phyloP scores from a whole-genome alignment of 495 filamentous ascomycete genomes.

The Bryoglossum gracile region DNA sequence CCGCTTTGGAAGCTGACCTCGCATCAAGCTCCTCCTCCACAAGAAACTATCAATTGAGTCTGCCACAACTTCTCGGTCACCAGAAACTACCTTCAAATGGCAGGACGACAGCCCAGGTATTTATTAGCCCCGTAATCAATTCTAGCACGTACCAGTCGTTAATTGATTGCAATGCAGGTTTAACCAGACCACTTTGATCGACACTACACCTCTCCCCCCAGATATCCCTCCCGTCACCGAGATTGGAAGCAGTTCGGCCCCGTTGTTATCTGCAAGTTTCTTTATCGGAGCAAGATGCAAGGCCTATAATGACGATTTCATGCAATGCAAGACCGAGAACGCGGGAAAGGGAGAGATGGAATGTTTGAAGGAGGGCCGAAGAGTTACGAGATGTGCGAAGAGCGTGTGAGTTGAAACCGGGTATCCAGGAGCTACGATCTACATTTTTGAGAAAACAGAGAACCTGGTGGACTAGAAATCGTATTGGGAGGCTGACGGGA shows the following conservation, averaged over 20 bases:
- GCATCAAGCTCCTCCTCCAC: constrained; percentile 9
- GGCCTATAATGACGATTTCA: constrained; percentile 96
- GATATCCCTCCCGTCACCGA: constrained; percentile 87
- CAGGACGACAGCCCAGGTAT: constrained; percentile 44
- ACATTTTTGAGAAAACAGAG: too few relatives aligned
- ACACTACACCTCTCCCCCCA: constrained; percentile 90
- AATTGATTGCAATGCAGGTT: constrained; percentile 52
- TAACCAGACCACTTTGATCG: constrained; percentile 85
- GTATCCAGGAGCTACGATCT: too few relatives aligned
- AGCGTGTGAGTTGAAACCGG: constrained; percentile 98
- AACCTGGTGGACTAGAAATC: background rate
- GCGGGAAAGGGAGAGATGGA: constrained; percentile 84
- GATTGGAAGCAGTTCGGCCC: constrained; percentile 84
- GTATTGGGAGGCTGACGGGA: background rate
- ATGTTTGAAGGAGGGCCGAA: constrained; percentile 90
- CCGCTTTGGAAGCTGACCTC: constrained; percentile 13
- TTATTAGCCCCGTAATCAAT: constrained; percentile 2
- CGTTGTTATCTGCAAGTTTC: constrained; percentile 84
- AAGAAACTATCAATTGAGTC: constrained; percentile 19
- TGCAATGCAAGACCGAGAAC: constrained; percentile 94
- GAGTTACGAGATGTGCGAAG: constrained; percentile 91
- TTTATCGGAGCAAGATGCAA: constrained; percentile 95
- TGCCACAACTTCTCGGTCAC: constrained; percentile 11
- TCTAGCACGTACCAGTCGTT: background rate
- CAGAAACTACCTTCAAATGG: constrained; percentile 36